Base-by-base conservation (phyloP, 805 yeast genomes). In the Babjeviella inositovora region DNA sequence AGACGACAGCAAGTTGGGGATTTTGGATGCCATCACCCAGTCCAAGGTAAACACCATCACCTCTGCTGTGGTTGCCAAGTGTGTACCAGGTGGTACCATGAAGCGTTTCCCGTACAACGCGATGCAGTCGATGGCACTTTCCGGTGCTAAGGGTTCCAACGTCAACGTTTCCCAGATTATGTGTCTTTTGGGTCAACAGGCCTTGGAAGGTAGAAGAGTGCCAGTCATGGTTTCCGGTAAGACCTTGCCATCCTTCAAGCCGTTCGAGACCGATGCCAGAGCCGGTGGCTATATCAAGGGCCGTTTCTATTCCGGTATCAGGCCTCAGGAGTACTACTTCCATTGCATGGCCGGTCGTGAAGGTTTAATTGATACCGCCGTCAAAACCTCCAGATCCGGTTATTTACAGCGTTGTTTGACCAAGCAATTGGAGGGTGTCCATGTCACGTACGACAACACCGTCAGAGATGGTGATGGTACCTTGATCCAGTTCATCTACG, bases 301-400 rank as follows among this genome's bases (percentile, higher is more conserved):
- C 31, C 77, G 99, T 38, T 90, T 90, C 71, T 92, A 82, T 49
- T 82, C 96, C 19, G 98, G 98, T 50, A 79, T 90, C 37, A 71
- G 81, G 48, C 98, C 98, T 4, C 99, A 90, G 54, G 99, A 90
- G 51, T 90, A 92, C 54, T 90, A 85, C 47, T 90, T 92, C 90
- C 99, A 90, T 57, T 90, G 97, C 62, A 90, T 90, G 98, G 98
- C 99, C 26, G 99, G 99, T 55, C 77, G 99, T 62, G 99, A 90
- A 62, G 99, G 99, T 58, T 69, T 90, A 43, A 90, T 90, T 57
- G 99, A 90, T 64, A 90, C 99, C 29, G 98, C 99, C 23, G 99
- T 90, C 33, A 90, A 90, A 56, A 90, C 99, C 7, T 81, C 96
- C 11, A 74, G 95, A 55, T 85, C 97, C 29, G 99, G 99, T 45